These are phyloP conservation scores for Fusarium sp. DNA, from an alignment of 2,329 filamentous ascomycete genomes.

Conservation along the genomic window DNA sequence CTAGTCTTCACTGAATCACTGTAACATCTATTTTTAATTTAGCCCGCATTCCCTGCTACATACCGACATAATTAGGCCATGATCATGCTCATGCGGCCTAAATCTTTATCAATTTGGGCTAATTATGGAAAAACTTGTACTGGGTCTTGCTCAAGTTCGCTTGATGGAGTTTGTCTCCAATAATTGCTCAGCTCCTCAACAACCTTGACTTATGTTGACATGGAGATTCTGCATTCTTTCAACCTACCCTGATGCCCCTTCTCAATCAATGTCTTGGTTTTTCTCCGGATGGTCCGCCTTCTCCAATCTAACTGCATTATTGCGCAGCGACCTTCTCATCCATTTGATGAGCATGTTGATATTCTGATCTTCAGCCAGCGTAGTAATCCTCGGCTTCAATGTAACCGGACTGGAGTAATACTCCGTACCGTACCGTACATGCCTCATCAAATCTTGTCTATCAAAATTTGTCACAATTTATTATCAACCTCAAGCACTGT, in stretches of 20 bases:
- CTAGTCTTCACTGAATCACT: constrained; percentile 11
- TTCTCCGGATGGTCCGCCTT: constrained; percentile 34
- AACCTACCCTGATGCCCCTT: constrained; percentile 30
- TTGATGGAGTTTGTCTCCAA: constrained; percentile 21
- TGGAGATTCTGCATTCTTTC: constrained; percentile 12
- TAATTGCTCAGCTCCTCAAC: constrained; percentile 19
- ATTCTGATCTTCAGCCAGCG: constrained; percentile 17
- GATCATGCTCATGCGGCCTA: constrained; percentile 21
- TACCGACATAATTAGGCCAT: constrained; percentile 38
- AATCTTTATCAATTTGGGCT: constrained; percentile 32
- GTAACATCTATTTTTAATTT: constrained; percentile 54
- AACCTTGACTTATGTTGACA: constrained; percentile 25
- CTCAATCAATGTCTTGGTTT: background rate
- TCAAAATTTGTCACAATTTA: background rate
- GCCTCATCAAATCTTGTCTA: background rate
- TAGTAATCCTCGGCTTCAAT: constrained; percentile 12
- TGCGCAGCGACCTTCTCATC: constrained; percentile 15
- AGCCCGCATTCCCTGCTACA: constrained; percentile 41
- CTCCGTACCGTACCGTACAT: background rate
- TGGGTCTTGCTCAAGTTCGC: constrained; percentile 2
- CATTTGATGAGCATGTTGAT: background rate
- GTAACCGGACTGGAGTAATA: background rate
- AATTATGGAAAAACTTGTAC: constrained; percentile 43
- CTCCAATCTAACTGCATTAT: constrained; percentile 18
- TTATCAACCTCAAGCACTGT: background rate